Percentiles rank a stretch among this genome's conserved stretches.
Conservation (phyloP, 1,284 basidiomycete genomes). For the Phellopilus nigrolimitatus region DNA sequence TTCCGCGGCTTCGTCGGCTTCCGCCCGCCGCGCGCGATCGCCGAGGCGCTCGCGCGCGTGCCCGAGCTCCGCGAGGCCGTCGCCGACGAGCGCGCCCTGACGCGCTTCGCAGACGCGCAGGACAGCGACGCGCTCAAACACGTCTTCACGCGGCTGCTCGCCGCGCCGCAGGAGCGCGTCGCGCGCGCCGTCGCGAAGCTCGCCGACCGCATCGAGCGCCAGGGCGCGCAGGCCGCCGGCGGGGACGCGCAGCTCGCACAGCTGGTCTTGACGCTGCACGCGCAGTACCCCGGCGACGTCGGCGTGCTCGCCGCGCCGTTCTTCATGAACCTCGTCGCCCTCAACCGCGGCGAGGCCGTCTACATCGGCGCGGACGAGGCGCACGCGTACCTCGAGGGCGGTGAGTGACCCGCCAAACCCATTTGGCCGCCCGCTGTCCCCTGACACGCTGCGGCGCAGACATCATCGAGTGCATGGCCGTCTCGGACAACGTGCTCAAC, state of each 20-base stretch:
- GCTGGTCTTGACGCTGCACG: slow-evolving; percentile 43
- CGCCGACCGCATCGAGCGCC: slow-evolving; percentile 34
- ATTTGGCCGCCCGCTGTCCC: not conserved
- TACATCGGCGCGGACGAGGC: slow-evolving; percentile 63
- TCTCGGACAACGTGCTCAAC: slow-evolving; percentile 35
- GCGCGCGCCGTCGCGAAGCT: slow-evolving; percentile 35
- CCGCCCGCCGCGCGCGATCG: slow-evolving; percentile 43
- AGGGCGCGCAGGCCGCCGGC: slow-evolving; percentile 23
- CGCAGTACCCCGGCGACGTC: slow-evolving; percentile 56
- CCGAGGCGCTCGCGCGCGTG: slow-evolving; percentile 41
- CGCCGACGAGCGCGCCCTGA: slow-evolving; percentile 28
- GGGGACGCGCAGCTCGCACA: slow-evolving; percentile 32
- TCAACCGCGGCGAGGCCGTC: slow-evolving; percentile 53
- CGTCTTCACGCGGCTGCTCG: slow-evolving; percentile 44
- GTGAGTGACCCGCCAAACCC: slow-evolving; percentile 29
- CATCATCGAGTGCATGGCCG: slow-evolving; percentile 36
- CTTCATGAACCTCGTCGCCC: slow-evolving; percentile 53
- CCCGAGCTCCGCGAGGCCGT: slow-evolving; percentile 44
- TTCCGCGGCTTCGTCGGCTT: slow-evolving; percentile 65
- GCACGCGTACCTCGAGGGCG: slow-evolving; percentile 62
- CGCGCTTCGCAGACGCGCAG: not conserved
- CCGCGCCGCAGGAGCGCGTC: slow-evolving; percentile 32
- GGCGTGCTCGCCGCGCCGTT: slow-evolving; percentile 60
- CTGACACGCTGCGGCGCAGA: slow-evolving; percentile 21
- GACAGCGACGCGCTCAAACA: slow-evolving; percentile 32